A percentile compares a stretch with the other conserved stretches of the same genome.
Conservation (phyloP, 495 filamentous ascomycete genomes). For the Collariella sp. region DNA sequence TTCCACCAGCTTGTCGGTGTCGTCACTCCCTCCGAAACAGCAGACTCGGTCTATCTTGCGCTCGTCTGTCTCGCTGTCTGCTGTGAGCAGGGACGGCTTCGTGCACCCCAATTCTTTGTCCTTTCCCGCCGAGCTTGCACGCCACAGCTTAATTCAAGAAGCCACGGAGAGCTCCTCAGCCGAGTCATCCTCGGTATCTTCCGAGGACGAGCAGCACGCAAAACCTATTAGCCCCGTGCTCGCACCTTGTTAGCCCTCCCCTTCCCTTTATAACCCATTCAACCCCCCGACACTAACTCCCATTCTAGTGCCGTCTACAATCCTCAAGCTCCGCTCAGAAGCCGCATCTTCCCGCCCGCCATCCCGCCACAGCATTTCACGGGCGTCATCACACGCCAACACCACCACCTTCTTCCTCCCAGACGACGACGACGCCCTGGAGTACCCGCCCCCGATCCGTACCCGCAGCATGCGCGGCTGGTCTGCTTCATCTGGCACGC, state of each 20-base stretch:
- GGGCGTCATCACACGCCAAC: neutral
- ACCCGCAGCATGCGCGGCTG: conserved; percentile 31
- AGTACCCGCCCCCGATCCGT: conserved; percentile 12
- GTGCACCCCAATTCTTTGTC: conserved; percentile 12
- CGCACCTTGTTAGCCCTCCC: neutral
- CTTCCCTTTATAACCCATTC: neutral
- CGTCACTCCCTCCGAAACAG: conserved; percentile 16
- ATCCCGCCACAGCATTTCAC: neutral
- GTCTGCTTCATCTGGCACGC: conserved; percentile 37
- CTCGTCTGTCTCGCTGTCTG: conserved; percentile 17
- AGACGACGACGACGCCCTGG: conserved; percentile 11
- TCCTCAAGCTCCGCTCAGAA: neutral
- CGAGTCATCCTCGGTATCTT: neutral
- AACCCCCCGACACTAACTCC: neutral
- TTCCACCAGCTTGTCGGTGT: neutral
- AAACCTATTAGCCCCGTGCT: neutral
- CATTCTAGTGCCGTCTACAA: neutral
- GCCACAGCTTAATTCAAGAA: neutral
- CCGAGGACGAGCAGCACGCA: neutral
- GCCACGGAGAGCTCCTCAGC: neutral
- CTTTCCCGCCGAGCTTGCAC: conserved; percentile 9
- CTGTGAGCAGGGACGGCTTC: conserved; percentile 11
- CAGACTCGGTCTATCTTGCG: conserved; percentile 26
- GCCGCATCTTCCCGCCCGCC: conserved; percentile 1
- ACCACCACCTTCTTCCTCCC: neutral